phyloP scores from a whole-genome alignment of 73 alveolate genomes.

The Tetrahymena borealis region DNA sequence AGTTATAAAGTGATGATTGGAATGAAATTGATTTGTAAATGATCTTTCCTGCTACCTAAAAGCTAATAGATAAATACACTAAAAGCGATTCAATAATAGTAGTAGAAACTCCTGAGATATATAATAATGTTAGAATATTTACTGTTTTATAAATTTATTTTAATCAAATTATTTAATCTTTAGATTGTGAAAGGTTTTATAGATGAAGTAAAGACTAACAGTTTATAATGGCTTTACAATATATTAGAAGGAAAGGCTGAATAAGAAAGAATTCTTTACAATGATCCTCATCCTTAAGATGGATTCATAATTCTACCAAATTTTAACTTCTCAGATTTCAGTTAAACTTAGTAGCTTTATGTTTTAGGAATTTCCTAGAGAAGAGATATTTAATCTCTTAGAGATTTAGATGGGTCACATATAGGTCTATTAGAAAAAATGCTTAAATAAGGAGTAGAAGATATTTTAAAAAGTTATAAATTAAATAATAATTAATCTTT shows the following conservation, averaged over 20 bases:
- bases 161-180: background rate
- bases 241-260: background rate
- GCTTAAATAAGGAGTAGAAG: background rate
- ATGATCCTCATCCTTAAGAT: background rate
- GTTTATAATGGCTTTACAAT: background rate
- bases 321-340: background rate
- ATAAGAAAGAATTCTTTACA: background rate
- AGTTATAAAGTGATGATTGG: background rate
- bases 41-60: background rate
- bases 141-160: background rate
- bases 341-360: background rate
- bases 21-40: background rate
- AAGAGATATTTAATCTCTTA: background rate
- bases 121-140: background rate
- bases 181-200: background rate
- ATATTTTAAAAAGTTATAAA: too few relatives aligned
- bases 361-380: background rate
- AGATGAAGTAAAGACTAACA: background rate
- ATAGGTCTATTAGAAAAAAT: background rate
- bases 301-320: background rate
- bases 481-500: background rate
- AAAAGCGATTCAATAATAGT: background rate
- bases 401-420: background rate
- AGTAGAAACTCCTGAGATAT: background rate
- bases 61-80: background rate